Conservation (phyloP, 1,284 basidiomycete species). For the Malassezia arunalokei region DNA sequence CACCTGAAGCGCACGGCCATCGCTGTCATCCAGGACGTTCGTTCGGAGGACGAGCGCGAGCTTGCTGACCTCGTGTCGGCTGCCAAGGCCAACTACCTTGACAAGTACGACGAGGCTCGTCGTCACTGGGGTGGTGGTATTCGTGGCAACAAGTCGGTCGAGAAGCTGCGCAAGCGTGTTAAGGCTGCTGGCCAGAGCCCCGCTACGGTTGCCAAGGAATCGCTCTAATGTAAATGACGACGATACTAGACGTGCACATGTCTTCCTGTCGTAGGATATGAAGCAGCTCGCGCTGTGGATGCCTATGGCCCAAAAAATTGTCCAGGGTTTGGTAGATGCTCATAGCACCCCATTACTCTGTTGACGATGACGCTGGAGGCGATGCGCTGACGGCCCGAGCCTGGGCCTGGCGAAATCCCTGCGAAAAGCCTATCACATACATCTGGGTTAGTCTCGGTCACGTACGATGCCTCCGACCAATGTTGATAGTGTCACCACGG, state of each 20-base stretch:
- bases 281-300: no score
- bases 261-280: no score
- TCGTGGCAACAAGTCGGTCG: conserved; percentile 80
- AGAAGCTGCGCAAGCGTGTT: conserved; percentile 85
- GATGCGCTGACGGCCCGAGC: no score
- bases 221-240: not conserved
- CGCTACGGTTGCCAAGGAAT: not conserved
- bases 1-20: conserved; percentile 97
- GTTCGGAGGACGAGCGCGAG: conserved; percentile 84
- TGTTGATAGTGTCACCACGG: conserved; percentile 12
- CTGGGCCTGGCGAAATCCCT: conserved; percentile 10
- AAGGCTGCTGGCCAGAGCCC: conserved; percentile 60
- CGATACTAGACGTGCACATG: no score
- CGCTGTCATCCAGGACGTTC: conserved; percentile 79
- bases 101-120: conserved; percentile 86
- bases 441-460: not conserved
- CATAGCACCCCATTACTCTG: no score
- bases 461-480: conserved; percentile 10
- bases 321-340: no score
- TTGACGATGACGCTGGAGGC: no score
- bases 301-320: no score
- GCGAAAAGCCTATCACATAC: conserved; percentile 7
- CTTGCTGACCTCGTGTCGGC: conserved; percentile 83
- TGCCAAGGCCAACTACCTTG: conserved; percentile 86
- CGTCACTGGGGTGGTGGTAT: conserved; percentile 91